Conservation (phyloP, 192 early-diverging fungal genomes). For the Geosiphon pyriformis region DNA sequence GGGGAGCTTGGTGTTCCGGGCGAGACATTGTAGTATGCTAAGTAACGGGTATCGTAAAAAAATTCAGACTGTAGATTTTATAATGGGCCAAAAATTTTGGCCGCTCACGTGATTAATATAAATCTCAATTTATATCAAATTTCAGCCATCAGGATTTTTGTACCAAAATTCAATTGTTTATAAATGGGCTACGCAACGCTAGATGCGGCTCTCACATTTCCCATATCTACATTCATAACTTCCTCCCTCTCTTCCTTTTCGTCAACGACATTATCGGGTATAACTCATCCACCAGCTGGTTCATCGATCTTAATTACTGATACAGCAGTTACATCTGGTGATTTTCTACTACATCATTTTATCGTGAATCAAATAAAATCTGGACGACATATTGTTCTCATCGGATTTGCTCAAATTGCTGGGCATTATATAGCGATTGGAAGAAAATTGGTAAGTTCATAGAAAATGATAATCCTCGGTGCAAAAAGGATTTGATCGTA, state of each 20-base stretch:
- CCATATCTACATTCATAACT: too few relatives aligned
- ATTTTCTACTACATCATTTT: conserved; percentile 60
- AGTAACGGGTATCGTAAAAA: too few relatives aligned
- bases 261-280: too few relatives aligned
- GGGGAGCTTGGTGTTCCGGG: conserved; percentile 94
- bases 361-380: conserved; percentile 54
- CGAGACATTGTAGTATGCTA: too few relatives aligned
- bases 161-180: too few relatives aligned
- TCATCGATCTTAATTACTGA: conserved; percentile 50
- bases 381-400: conserved; percentile 45
- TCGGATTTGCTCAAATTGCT: conserved; percentile 52
- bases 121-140: too few relatives aligned
- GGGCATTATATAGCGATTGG: conserved; percentile 55
- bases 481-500: neutral
- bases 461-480: neutral
- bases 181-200: conserved; percentile 19
- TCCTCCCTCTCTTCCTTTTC: too few relatives aligned
- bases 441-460: conserved; percentile 48
- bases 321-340: conserved; percentile 47
- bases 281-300: conserved; percentile 33
- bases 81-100: too few relatives aligned
- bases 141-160: too few relatives aligned
- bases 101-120: too few relatives aligned
- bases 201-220: conserved; percentile 9
- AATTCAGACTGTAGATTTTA: too few relatives aligned